phyloP scores from a whole-genome alignment of 108 stramenopile genomes.

The Cyclotella distinguenda region DNA sequence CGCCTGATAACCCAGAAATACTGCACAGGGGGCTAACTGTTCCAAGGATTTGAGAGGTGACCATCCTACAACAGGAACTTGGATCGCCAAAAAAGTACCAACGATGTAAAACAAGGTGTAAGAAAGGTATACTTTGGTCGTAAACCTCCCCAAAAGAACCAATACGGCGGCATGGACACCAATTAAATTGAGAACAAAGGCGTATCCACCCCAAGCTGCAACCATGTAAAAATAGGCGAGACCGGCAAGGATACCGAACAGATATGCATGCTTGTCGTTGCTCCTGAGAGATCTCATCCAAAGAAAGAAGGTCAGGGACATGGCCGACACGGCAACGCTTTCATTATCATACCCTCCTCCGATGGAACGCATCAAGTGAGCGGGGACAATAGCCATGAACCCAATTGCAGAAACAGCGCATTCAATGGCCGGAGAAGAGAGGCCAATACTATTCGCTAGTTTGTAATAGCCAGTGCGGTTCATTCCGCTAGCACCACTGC shows the following conservation, averaged over 20 bases:
- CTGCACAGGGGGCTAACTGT: conserved; percentile 74
- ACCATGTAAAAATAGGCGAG: conserved; percentile 89
- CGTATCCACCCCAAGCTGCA: conserved; percentile 96
- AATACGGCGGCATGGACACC: conserved; percentile 89
- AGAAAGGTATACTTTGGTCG: conserved; percentile 78
- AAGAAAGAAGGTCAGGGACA: conserved; percentile 92
- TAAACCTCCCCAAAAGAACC: conserved; percentile 84
- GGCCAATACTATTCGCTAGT: not conserved
- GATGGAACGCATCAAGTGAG: conserved; percentile 94
- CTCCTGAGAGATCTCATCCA: conserved; percentile 84
- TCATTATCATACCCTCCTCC: conserved; percentile 99
- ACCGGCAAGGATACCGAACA: conserved; percentile 63
- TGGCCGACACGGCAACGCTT: conserved; percentile 92
- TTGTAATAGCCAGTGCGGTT: conserved; percentile 10
- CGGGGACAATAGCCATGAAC: conserved; percentile 93
- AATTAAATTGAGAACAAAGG: conserved; percentile 97
- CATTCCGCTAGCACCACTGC: not conserved
- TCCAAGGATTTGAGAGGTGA: conserved; percentile 87
- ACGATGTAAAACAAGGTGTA: conserved; percentile 93
- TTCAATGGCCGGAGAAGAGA: conserved; percentile 65
- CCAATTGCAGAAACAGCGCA: conserved; percentile 83
- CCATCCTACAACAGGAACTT: conserved; percentile 91
- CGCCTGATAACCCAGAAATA: conserved; percentile 77
- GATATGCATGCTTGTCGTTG: conserved; percentile 47
- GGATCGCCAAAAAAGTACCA: conserved; percentile 92